These are phyloP conservation scores for Ramalina peruviana DNA, from an alignment of 495 filamentous ascomycete genomes.

Conservation along the genomic window DNA sequence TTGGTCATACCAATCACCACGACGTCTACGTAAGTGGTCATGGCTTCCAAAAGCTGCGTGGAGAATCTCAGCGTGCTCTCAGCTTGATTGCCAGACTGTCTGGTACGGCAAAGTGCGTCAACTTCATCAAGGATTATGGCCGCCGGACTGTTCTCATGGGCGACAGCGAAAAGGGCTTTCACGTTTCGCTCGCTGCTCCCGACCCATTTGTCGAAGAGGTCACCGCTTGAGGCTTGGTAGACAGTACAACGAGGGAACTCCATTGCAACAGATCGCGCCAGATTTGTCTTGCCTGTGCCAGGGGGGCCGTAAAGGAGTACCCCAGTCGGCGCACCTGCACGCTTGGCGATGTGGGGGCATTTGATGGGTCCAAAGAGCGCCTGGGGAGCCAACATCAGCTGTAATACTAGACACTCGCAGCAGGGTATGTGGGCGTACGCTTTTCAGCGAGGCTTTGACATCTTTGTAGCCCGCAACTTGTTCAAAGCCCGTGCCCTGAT, in stretches of 20 bases:
- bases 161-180: background rate
- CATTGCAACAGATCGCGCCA: background rate
- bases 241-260: background rate
- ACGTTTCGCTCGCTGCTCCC: background rate
- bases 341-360: background rate
- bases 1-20: conserved; percentile 2
- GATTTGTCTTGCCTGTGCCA: conserved; percentile 1
- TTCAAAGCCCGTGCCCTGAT: background rate
- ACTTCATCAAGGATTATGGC: conserved; percentile 2
- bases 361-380: background rate
- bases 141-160: background rate
- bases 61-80: background rate
- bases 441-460: background rate
- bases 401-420: background rate
- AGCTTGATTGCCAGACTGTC: background rate
- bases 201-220: conserved; percentile 1
- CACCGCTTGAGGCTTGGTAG: background rate
- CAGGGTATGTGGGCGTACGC: background rate
- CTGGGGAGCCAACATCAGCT: background rate
- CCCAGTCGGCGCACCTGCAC: background rate
- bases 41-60: background rate
- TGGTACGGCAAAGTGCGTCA: background rate
- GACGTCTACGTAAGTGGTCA: background rate
- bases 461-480: background rate
- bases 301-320: background rate